These are phyloP conservation scores for Rosellinia necatrix DNA, from an alignment of 2,329 filamentous ascomycete genomes.

Conservation along the genomic window DNA sequence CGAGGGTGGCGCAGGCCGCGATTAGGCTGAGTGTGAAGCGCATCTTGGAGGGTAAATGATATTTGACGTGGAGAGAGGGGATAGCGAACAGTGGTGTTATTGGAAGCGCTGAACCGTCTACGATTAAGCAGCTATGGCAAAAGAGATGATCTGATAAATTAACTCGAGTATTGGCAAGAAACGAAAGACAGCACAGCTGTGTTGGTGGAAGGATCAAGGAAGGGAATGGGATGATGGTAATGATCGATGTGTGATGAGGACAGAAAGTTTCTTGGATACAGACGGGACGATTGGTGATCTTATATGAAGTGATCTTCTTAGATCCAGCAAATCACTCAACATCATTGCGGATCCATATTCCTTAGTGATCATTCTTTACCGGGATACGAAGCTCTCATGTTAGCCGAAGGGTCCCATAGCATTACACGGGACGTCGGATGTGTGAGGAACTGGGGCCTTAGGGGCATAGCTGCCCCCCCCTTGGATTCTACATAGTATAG, in stretches of 20 bases:
- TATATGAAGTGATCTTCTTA: slow-evolving; percentile 25
- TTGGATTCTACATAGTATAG: neutral
- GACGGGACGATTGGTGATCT: slow-evolving; percentile 16
- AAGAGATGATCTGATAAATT: slow-evolving; percentile 7
- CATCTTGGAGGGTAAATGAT: slow-evolving; percentile 35
- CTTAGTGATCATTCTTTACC: slow-evolving; percentile 4
- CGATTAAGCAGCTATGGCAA: slow-evolving; percentile 7
- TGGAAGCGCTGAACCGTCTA: slow-evolving; percentile 12
- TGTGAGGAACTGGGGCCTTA: too few relatives aligned
- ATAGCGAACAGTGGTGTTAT: neutral
- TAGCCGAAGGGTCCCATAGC: neutral
- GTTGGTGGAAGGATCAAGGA: slow-evolving; percentile 2
- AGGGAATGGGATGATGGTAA: slow-evolving; percentile 11
- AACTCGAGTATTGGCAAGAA: slow-evolving; percentile 32
- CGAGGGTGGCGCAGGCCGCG: slow-evolving; percentile 30
- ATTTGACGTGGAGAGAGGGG: too few relatives aligned
- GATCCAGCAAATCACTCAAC: slow-evolving; percentile 12
- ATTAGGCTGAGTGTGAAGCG: slow-evolving; percentile 36
- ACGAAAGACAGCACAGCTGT: slow-evolving; percentile 40
- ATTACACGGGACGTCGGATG: slow-evolving; percentile 29
- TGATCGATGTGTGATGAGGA: slow-evolving; percentile 27
- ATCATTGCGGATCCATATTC: neutral
- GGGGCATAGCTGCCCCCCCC: too few relatives aligned
- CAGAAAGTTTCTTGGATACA: slow-evolving; percentile 15
- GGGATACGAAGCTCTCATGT: slow-evolving; percentile 11